These are phyloP conservation scores for Pichia cabralensis DNA, from an alignment of 805 yeast genomes.

Conservation along the genomic window DNA sequence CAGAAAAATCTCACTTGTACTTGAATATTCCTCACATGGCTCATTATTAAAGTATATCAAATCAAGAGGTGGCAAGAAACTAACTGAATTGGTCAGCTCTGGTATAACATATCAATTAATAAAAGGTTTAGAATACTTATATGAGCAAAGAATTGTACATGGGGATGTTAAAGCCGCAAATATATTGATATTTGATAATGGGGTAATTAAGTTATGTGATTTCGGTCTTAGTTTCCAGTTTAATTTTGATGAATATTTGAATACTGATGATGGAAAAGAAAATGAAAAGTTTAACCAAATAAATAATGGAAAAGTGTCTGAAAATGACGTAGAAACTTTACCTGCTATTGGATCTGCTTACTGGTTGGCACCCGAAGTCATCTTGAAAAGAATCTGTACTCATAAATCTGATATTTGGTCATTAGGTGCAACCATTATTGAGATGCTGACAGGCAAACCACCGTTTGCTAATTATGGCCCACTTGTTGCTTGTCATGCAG, in stretches of 20 bases:
- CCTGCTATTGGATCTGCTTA: slow-evolving; percentile 93
- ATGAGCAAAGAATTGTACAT: slow-evolving; percentile 66
- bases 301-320: slow-evolving; percentile 26
- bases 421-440: slow-evolving; percentile 89
- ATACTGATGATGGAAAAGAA: slow-evolving; percentile 2
- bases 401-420: slow-evolving; percentile 91
- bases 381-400: slow-evolving; percentile 53
- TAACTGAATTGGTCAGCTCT: slow-evolving; percentile 45
- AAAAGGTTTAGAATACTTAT: slow-evolving; percentile 53
- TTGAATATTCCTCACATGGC: slow-evolving; percentile 61
- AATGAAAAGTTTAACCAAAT: slow-evolving; percentile 20
- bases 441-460: slow-evolving; percentile 75
- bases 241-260: slow-evolving; percentile 8
- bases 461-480: slow-evolving; percentile 72
- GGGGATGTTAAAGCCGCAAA: slow-evolving; percentile 74
- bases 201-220: slow-evolving; percentile 57
- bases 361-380: slow-evolving; percentile 99
- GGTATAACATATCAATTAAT: slow-evolving; percentile 44
- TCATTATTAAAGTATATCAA: slow-evolving; percentile 40
- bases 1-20: slow-evolving; percentile 46
- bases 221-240: slow-evolving; percentile 59
- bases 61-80: slow-evolving; percentile 39
- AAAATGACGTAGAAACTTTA: slow-evolving; percentile 46
- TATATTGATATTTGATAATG: slow-evolving; percentile 44
- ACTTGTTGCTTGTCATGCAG: slow-evolving; percentile 75